Percentiles rank a stretch among this genome's conserved stretches.
Evolutionary conservation across 139 green algal species (phyloP).

Genomic region (Choricystis sp.): DNA sequence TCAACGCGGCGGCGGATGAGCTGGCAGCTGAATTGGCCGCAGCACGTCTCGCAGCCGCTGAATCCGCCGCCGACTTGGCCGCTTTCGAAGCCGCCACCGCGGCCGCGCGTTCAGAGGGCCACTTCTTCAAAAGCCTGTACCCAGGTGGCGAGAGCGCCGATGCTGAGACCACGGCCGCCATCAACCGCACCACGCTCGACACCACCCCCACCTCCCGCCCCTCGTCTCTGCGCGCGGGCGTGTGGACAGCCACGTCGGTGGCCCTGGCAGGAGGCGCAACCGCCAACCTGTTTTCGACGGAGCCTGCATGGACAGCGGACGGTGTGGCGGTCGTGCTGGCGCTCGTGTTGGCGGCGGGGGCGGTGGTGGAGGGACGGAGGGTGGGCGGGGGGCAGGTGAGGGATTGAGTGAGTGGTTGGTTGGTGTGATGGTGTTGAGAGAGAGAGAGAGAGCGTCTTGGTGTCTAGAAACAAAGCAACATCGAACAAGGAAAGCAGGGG

Average conservation of each 20-base stretch:
- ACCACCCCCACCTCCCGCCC: neutral
- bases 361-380: neutral
- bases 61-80: neutral
- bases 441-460: neutral
- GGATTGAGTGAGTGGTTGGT: too few relatives aligned
- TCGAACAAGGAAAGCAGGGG: too few relatives aligned
- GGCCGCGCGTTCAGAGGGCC: neutral
- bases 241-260: neutral
- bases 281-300: neutral
- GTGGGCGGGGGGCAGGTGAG: too few relatives aligned
- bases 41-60: too few relatives aligned
- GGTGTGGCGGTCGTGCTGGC: neutral
- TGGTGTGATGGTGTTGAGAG: neutral
- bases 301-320: neutral
- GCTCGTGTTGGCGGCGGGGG: neutral
- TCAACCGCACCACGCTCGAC: too few relatives aligned
- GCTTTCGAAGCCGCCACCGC: neutral
- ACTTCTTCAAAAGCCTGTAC: neutral
- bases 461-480: too few relatives aligned
- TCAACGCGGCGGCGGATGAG: neutral
- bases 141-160: too few relatives aligned
- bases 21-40: neutral
- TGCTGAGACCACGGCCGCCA: too few relatives aligned
- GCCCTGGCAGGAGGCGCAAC: too few relatives aligned
- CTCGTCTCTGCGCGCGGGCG: neutral